phyloP scores from a whole-genome alignment of 257 asterid genomes.

The Salvia miltiorrhiza region DNA sequence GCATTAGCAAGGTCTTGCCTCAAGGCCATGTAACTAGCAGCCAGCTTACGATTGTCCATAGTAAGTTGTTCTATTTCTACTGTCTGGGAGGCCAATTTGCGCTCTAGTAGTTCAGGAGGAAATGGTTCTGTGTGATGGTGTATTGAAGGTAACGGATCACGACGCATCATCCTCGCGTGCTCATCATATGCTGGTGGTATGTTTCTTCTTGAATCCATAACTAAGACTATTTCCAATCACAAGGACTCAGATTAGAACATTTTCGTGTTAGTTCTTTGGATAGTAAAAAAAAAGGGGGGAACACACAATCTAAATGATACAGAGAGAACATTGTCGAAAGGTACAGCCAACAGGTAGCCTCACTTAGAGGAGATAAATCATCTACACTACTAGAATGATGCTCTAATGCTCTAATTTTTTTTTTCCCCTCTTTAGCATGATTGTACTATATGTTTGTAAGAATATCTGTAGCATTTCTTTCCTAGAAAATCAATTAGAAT shows the following conservation, averaged over 20 bases:
- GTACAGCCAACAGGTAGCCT: background rate
- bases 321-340: background rate
- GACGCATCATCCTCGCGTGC: conserved; percentile 37
- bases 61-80: conserved; percentile 58
- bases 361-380: background rate
- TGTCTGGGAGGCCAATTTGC: conserved; percentile 46
- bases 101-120: conserved; percentile 36
- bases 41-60: conserved; percentile 65
- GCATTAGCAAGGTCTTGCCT: conserved; percentile 59
- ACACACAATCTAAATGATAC: conserved; percentile 8
- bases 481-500: background rate
- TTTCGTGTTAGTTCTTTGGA: background rate
- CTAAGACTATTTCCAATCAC: conserved; percentile 15
- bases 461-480: background rate
- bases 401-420: background rate
- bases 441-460: background rate
- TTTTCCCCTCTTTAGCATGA: background rate
- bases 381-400: background rate
- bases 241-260: conserved; percentile 1
- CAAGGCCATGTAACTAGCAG: conserved; percentile 53
- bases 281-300: background rate
- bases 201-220: conserved; percentile 66
- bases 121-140: conserved; percentile 36
- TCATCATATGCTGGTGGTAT: conserved; percentile 42
- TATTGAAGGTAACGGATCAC: conserved; percentile 34